Evolutionary conservation across 179 eudicot species (phyloP).

Genomic region (Gypsophila paniculata): DNA sequence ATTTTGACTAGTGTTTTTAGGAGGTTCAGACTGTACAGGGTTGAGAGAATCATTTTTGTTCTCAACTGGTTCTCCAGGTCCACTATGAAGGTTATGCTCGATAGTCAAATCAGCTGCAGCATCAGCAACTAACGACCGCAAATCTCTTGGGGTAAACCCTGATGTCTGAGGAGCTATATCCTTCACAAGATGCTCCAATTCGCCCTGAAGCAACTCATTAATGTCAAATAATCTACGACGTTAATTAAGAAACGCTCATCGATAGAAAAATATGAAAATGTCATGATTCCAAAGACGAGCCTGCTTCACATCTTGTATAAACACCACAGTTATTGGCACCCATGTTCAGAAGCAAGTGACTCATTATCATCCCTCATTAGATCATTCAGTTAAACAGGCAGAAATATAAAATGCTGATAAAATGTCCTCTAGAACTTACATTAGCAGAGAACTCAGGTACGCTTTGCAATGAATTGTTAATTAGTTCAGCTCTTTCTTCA

Average conservation of each 20-base stretch:
- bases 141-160: constrained; percentile 84
- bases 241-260: background rate
- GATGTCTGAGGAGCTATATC: constrained; percentile 86
- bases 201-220: constrained; percentile 46
- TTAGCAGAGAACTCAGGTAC: constrained; percentile 48
- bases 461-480: constrained; percentile 56
- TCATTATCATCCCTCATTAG: constrained; percentile 6
- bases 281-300: constrained; percentile 10
- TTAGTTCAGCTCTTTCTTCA: constrained; percentile 74
- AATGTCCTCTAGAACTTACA: constrained; percentile 43
- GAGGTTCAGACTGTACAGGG: constrained; percentile 30
- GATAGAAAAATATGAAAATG: background rate
- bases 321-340: background rate
- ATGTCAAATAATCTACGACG: constrained; percentile 21
- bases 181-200: constrained; percentile 57
- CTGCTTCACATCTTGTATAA: background rate
- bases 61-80: constrained; percentile 29
- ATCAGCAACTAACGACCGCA: constrained; percentile 81
- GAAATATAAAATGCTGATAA: background rate
- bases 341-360: background rate
- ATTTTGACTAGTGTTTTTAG: constrained; percentile 30
- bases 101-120: constrained; percentile 60
- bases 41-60: constrained; percentile 23
- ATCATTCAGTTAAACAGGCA: background rate
- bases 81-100: constrained; percentile 30